Conservation (phyloP, 305 asterid genomes). For the Fraxinus greggii region DNA sequence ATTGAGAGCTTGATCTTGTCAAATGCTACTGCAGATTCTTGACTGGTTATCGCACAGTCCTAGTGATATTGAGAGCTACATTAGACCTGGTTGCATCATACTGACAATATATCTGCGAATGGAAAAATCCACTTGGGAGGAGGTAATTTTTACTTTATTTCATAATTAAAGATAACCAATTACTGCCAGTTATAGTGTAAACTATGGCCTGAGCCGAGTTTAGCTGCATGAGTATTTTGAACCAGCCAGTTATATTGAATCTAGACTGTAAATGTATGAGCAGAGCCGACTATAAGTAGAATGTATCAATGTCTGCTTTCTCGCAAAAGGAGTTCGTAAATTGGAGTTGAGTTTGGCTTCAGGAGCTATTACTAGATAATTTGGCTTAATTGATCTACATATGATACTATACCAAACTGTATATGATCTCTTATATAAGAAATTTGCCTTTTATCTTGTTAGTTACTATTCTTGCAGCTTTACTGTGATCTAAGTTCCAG, state of each 20-base stretch:
- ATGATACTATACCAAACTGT: background rate
- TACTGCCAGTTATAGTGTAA: slow-evolving; percentile 3
- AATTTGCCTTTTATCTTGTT: slow-evolving; percentile 1
- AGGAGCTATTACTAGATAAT: background rate
- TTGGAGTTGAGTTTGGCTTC: background rate
- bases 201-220: background rate
- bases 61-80: slow-evolving; percentile 91
- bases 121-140: slow-evolving; percentile 81
- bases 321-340: background rate
- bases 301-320: background rate
- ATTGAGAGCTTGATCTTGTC: slow-evolving; percentile 16
- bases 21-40: slow-evolving; percentile 66
- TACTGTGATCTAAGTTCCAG: slow-evolving; percentile 62
- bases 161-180: slow-evolving; percentile 13
- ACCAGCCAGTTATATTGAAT: background rate
- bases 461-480: slow-evolving; percentile 53
- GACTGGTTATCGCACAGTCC: slow-evolving; percentile 96
- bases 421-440: background rate
- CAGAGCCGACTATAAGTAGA: background rate
- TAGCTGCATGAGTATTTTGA: slow-evolving; percentile 5
- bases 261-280: background rate
- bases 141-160: slow-evolving; percentile 44
- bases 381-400: background rate
- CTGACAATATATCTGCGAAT: slow-evolving; percentile 78
- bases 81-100: slow-evolving; percentile 90